These are phyloP conservation scores for Gastrolobium villosum DNA, from an alignment of 306 rosid genomes.

Conservation along the genomic window DNA sequence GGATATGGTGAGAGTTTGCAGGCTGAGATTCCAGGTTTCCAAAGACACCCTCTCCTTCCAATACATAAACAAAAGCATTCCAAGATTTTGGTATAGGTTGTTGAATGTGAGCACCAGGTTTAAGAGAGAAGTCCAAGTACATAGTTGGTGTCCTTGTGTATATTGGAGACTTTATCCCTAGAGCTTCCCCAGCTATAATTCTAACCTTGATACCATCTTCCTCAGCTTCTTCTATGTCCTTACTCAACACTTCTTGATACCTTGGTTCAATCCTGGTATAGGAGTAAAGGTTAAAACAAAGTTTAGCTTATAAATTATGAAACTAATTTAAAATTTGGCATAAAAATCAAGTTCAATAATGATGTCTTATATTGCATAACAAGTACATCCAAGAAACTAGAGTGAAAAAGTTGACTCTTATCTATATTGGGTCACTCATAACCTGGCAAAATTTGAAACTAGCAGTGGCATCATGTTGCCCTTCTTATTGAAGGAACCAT, in stretches of 20 bases:
- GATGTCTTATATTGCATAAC: neutral
- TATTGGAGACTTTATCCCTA: conserved; percentile 77
- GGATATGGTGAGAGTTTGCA: conserved; percentile 65
- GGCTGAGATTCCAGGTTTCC: conserved; percentile 58
- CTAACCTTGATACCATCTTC: conserved; percentile 75
- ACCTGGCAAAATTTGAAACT: neutral
- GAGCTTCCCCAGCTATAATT: conserved; percentile 82
- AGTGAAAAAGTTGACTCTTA: neutral
- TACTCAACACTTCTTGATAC: conserved; percentile 76
- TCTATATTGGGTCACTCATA: conserved; percentile 16
- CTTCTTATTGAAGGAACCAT: conserved; percentile 31
- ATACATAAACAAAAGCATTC: conserved; percentile 76
- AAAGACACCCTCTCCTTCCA: conserved; percentile 83
- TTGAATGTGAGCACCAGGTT: conserved; percentile 67
- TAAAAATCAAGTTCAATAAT: neutral
- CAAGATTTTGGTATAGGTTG: conserved; percentile 73
- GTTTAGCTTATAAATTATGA: conserved; percentile 26
- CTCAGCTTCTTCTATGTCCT: conserved; percentile 67
- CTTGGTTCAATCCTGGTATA: conserved; percentile 76
- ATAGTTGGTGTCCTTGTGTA: conserved; percentile 84
- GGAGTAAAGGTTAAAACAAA: neutral
- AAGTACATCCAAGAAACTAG: neutral
- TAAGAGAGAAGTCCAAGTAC: conserved; percentile 79
- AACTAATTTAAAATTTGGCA: neutral
- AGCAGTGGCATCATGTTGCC: conserved; percentile 9